Evolutionary conservation across 2,329 filamentous ascomycete species (phyloP).

Genomic region (Botryotinia convoluta): DNA sequence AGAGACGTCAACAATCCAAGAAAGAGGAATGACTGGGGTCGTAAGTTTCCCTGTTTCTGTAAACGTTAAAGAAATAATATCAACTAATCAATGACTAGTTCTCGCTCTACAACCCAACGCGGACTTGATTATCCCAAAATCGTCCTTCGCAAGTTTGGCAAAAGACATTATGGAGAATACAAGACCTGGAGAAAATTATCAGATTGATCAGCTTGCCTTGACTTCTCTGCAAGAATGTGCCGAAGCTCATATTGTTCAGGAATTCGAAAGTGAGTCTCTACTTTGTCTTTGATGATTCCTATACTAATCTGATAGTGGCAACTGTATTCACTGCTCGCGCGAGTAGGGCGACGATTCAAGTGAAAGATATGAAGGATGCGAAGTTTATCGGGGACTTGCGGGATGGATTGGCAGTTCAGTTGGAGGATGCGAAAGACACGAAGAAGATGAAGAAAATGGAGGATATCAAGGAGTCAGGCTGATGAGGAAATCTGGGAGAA

Average conservation of each 20-base stretch:
- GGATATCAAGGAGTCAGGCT: neutral
- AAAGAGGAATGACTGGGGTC: neutral
- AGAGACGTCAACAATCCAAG: neutral
- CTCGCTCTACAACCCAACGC: neutral
- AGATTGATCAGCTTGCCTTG: neutral
- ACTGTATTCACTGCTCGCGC: neutral
- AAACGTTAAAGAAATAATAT: fast-evolving
- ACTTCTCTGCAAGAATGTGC: neutral
- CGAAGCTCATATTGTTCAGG: neutral
- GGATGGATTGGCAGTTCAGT: neutral
- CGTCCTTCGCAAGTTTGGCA: neutral
- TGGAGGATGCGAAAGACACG: too few relatives aligned
- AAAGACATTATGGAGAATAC: neutral
- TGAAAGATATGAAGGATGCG: neutral
- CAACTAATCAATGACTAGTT: neutral
- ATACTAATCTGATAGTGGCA: neutral
- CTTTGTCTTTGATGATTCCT: neutral
- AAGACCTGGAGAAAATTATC: neutral
- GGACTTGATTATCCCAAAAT: neutral
- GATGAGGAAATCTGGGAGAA: neutral
- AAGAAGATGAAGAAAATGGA: neutral
- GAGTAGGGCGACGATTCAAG: neutral
- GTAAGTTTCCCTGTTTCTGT: neutral
- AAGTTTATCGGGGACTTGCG: neutral
- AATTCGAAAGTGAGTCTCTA: neutral